Base-by-base conservation (phyloP, 2,329 filamentous ascomycete species). In the Ascochyta pisi region DNA sequence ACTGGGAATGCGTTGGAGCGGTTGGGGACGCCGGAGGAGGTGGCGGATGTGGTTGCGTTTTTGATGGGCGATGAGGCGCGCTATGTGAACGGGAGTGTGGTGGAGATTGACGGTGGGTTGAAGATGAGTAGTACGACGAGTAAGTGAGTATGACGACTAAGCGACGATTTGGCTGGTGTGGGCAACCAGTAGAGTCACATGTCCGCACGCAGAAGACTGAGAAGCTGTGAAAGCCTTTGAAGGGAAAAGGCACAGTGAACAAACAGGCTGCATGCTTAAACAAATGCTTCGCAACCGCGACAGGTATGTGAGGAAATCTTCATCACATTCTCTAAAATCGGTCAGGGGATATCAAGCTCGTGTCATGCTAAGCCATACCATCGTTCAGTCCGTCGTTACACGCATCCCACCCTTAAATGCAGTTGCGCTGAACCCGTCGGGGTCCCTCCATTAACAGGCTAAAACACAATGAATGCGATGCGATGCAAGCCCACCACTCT, bases 41-140 rank as follows among this genome's bases (percentile, higher is more conserved):
- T 83, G 24, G 80, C 80, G 33, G 79, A 82, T 70, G 78, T 81
- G 9, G 80, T 82, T 22, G 75, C 77, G 7, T 83, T 82, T 65
- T 66, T 83, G 64, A 78, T 82, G 54, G 75, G 79, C 26, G 74
- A 78, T 16, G 78, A 77, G 47, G 71, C 71, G 29, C 67, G 73
- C 55, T 83, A 82, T 71, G 74, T 82, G 51, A 82, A 78, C 64
- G 80, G 80, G 13, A 74, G 72, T 61, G 76, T 82, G 16, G 68
- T 82, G 41, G 79, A 82, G 63, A 73, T 82, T 44, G 79, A 81
- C 67, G 83, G 82, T 4, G 76, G 73, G 27, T 51, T 73, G n/a
- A 70, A 65, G 60, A 69, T 67, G 66, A 67, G 26, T 24, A 51
- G 40, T 39, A 39, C 40, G 29, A 67, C 61, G 16, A 64, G 61